A percentile compares a stretch with the other conserved stretches of the same genome.
These are phyloP conservation scores for Syzygium oleosum DNA, from an alignment of 345 rosid genomes.

Conservation along the genomic window DNA sequence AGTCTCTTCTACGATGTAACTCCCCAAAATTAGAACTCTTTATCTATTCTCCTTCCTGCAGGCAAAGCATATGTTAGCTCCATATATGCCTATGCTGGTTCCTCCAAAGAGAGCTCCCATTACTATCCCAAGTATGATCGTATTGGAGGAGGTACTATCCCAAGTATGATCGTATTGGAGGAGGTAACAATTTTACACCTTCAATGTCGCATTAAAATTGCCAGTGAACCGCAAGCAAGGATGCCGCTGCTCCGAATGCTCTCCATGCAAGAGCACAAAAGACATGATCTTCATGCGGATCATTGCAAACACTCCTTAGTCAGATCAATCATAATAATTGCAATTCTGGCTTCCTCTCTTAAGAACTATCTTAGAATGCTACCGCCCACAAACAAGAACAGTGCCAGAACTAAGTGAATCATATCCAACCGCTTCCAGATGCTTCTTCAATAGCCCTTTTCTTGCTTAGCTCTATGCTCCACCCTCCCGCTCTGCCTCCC, in stretches of 20 bases:
- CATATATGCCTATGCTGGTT: constrained; percentile 92
- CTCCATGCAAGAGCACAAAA: not conserved
- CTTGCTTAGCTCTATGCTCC: constrained; percentile 75
- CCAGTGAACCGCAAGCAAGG: not conserved
- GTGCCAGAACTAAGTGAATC: not conserved
- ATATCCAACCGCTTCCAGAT: constrained; percentile 79
- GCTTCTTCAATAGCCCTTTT: constrained; percentile 93
- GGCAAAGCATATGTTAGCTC: constrained; percentile 88
- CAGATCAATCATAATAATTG: not conserved
- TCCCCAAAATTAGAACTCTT: not conserved
- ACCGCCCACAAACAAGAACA: not conserved
- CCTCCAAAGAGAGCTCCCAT: too few relatives aligned
- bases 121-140: not conserved
- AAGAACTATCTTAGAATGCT: not conserved
- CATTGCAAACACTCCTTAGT: not conserved
- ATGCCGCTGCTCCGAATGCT: not conserved
- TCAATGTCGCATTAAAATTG: not conserved
- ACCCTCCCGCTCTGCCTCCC: constrained; percentile 78
- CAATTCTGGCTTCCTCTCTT: not conserved
- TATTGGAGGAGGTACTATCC: not conserved
- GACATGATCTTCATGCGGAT: not conserved
- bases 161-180: not conserved
- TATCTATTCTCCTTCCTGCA: constrained; percentile 27
- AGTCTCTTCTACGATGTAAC: not conserved
- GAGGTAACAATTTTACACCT: not conserved